Evolutionary conservation across 73 alveolate genomes (phyloP), one percentile per base, ranked within the genome.

Genomic region (Paramecium sonneborni): DNA sequence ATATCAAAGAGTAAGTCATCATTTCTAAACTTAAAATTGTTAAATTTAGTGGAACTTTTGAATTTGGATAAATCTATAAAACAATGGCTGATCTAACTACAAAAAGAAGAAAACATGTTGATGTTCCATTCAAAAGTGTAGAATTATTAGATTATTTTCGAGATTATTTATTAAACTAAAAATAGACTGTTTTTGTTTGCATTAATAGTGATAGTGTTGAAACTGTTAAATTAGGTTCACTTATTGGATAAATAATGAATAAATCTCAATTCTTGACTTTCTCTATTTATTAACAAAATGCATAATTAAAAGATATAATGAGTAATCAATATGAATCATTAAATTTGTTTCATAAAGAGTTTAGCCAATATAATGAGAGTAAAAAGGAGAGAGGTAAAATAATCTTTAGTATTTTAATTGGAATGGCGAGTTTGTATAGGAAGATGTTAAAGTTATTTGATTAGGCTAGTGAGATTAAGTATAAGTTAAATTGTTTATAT

Each of bases 351-450:
- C 55, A 79, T 43, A 79, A 79, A 79, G 90, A 79, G n/a, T 79
- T 79, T 79, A 20, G 32, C 41, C 12, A 79, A 41, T 79, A 43
- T 6, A 18, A 21, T 20, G 90, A 79, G 9, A 44, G 72, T n/a
- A 79, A 79, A n/a, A 79, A 79, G 48, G 72, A 79, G 26, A 79
- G 90, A 79, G 90, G 90, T 6, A 38, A 34, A 14, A 79, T 79
- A 6, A 79, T 79, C 1, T 43, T 79, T 43, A 34, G 35, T 15
- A 20, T 79, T 11, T 14, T 79, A 3, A 43, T 24, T 26, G 41
- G 41, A 44, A 41, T 79, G 48, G 41, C 76, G 2, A 43, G 15
- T 37, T 46, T 79, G 5, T 79, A 20, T 46, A 79, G 18, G 24
- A 7, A 21, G 6, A 21, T 79, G 37, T 20, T 79, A 9, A 39